Evolutionary conservation across 345 rosid species (phyloP), one percentile per base, ranked within the genome.

Genomic region (Acer negundo): DNA sequence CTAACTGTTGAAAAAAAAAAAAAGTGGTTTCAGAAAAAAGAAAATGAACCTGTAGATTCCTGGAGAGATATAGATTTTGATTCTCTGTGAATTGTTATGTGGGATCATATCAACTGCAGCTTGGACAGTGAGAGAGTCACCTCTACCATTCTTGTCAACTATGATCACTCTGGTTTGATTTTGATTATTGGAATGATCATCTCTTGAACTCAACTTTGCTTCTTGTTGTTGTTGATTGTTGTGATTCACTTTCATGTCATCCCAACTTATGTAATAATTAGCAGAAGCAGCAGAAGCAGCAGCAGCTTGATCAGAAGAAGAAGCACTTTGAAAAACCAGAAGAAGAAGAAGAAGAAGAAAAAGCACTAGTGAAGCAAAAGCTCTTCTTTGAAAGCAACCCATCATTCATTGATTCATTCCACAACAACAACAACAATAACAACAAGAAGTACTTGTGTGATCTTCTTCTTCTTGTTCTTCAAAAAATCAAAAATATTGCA

Each of bases 51-150:
- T 93, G 97, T 95, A 95, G 79, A 87, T 84, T 44, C 99, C 98
- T 12, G 97, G 95, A 70, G 81, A 92, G 76, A 95, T 85, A 80
- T 78, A 84, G 77, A 95, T 92, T 85, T 95, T 93, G 49, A 92
- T 86, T 84, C 99, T 91, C 5, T 81, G 76, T 1, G 86, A 80
- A 84, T 95, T 95, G 74, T 78, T 67, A 35, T 82, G 73, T 0
- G 95, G 92, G 22, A 95, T 96, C 92, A 93, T 75, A 77, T 95
- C 87, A n/a, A 95, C 78, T 7, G 97, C 99, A 63, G 94, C 98
- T 85, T 95, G 99, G 85, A 95, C 91, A 0, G 98, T 89, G 55
- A 80, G 61, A 59, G 97, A 91, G 83, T 93, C 93, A 62, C 97
- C 93, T 13, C 80, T 66, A 11, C 98, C 96, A 67, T 81, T 80